Base-by-base conservation (phyloP, 495 filamentous ascomycete genomes). In the Aspergillus bridgeri region DNA sequence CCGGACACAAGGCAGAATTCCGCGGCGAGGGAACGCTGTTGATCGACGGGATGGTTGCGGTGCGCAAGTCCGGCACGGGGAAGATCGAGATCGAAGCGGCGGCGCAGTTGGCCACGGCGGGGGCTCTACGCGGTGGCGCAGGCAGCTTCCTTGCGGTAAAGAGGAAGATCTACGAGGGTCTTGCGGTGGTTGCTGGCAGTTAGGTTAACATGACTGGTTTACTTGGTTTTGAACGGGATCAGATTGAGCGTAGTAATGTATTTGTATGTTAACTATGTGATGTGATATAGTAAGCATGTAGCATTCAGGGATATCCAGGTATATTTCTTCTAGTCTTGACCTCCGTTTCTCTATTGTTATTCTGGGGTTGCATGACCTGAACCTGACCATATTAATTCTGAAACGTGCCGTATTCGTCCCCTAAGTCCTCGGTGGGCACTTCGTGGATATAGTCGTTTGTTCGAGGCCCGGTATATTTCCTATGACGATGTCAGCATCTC, bases 1-100 rank as follows among this genome's bases (percentile, higher is more conserved):
- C 87, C 20, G 92, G 93, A 2, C 90, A 96, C 70, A 89, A 79
- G 24, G 93, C 92, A 3, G 94, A 96, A 72, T 98, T 98, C 70
- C 81, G 89, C 27, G 94, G 94, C 18, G 95, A 97, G 70, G 94
- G 94, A 48, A 96, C 89, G 2, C 75, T 98, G 62, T 75, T 99
- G 21, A 86, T 99, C 51, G 92, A 98, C 62, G 89, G 89, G 17
- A 78, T 81, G 6, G 91, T 98, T 6, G 89, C 90, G 6, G 93
- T 99, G 43, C 79, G 91, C 51, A 99, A 99, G 73, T 88, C 84
- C 4, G 88, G 85, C 0, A 89, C 89, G 5, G 95, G 92, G 0
- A 82, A 82, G 65, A 89, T 99, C 56, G 95, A 97, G 73, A 82
- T 98, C 42, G 94, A 97, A 69, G 90, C 89, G 43, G 83, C 88